A percentile compares a stretch with the other conserved stretches of the same genome.
Conservation (phyloP, 2,329 filamentous ascomycete species). For the Taxawa tesnikishii region DNA sequence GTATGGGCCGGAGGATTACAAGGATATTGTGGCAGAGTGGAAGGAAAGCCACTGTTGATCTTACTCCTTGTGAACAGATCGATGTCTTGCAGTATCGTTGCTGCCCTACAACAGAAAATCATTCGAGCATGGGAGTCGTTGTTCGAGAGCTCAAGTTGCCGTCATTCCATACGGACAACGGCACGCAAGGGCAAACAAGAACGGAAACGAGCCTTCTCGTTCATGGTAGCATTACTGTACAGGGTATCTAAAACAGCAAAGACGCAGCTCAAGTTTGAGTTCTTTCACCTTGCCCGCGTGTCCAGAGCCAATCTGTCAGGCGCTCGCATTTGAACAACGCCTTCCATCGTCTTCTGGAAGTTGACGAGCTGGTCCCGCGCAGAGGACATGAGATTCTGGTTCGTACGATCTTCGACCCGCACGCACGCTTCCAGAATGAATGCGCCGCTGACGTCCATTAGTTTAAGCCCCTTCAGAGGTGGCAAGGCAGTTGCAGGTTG, state of each 20-base stretch:
- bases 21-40: constrained; percentile 43
- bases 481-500: constrained; percentile 26
- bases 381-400: constrained; percentile 39
- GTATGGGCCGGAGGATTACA: constrained; percentile 49
- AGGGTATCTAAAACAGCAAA: no score
- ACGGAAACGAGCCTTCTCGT: no score
- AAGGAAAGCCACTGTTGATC: no score
- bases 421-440: constrained; percentile 48
- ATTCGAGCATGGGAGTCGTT: no score
- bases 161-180: no score
- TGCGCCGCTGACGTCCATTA: constrained; percentile 43
- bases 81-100: no score
- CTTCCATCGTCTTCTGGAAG: constrained; percentile 43
- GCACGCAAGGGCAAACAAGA: no score
- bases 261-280: background rate
- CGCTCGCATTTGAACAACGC: constrained; percentile 43
- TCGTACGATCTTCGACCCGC: constrained; percentile 42
- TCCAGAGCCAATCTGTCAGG: constrained; percentile 48
- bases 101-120: no score
- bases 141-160: no score
- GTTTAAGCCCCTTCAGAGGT: constrained; percentile 30
- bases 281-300: constrained; percentile 41
- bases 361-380: constrained; percentile 43
- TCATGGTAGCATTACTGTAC: no score
- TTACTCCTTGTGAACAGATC: no score